phyloP scores from a whole-genome alignment of 306 rosid genomes.

The Medicago arabica region DNA sequence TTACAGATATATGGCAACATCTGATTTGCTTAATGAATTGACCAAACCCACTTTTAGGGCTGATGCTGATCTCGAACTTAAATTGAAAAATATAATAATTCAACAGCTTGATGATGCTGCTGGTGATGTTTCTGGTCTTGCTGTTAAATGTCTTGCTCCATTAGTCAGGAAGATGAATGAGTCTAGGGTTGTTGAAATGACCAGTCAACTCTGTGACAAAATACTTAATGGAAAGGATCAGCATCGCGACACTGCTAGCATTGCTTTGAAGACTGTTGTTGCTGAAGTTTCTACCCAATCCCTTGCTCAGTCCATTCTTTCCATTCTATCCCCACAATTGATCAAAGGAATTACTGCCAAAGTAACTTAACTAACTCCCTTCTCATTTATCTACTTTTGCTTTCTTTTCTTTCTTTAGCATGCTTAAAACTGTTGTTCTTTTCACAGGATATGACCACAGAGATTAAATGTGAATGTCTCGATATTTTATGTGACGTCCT shows the following conservation, averaged over 20 bases:
- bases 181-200: slow-evolving; percentile 90
- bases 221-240: slow-evolving; percentile 91
- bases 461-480: slow-evolving; percentile 90
- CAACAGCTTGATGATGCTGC: slow-evolving; percentile 97
- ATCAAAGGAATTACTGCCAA: slow-evolving; percentile 78
- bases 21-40: slow-evolving; percentile 83
- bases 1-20: slow-evolving; percentile 94
- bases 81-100: slow-evolving; percentile 72
- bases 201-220: slow-evolving; percentile 78
- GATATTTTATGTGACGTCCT: slow-evolving; percentile 89
- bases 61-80: slow-evolving; percentile 78
- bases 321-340: slow-evolving; percentile 75
- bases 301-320: slow-evolving; percentile 88
- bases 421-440: neutral
- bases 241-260: slow-evolving; percentile 95
- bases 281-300: slow-evolving; percentile 86
- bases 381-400: slow-evolving; percentile 7
- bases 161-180: slow-evolving; percentile 88
- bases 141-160: slow-evolving; percentile 97
- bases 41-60: slow-evolving; percentile 73
- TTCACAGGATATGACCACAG: slow-evolving; percentile 74
- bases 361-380: slow-evolving; percentile 43
- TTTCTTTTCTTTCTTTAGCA: slow-evolving; percentile 5
- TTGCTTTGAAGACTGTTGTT: slow-evolving; percentile 94
- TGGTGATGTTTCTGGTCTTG: slow-evolving; percentile 92